Evolutionary conservation across 331 rosid species (phyloP).

Genomic region (Prunus yedoensis): DNA sequence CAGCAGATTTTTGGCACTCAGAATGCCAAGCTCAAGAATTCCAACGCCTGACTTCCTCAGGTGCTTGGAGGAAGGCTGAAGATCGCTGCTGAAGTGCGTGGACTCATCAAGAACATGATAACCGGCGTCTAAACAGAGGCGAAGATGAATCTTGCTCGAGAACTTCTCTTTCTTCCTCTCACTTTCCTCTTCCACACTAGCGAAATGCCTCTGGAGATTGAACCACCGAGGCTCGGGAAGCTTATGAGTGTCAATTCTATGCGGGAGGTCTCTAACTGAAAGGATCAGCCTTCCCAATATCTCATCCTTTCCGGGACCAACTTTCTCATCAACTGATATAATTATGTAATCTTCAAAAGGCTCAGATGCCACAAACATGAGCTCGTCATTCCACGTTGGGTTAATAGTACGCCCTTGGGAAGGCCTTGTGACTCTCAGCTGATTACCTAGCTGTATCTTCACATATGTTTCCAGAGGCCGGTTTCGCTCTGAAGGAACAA

Average conservation of each 20-base stretch:
- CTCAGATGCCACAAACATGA: slow-evolving; percentile 86
- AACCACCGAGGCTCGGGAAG: slow-evolving; percentile 73
- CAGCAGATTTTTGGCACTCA: slow-evolving; percentile 68
- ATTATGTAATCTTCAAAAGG: slow-evolving; percentile 72
- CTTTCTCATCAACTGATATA: slow-evolving; percentile 62
- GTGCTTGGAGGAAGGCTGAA: slow-evolving; percentile 80
- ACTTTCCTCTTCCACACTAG: slow-evolving; percentile 40
- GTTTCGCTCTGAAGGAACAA: slow-evolving; percentile 59
- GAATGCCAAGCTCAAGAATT: slow-evolving; percentile 84
- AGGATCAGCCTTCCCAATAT: slow-evolving; percentile 60
- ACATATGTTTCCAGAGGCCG: slow-evolving; percentile 50
- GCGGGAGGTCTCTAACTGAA: slow-evolving; percentile 49
- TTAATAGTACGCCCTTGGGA: slow-evolving; percentile 36
- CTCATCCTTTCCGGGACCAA: slow-evolving; percentile 59
- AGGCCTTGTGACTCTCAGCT: slow-evolving; percentile 46
- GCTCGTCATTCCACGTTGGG: slow-evolving; percentile 83
- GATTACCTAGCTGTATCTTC: slow-evolving; percentile 60
- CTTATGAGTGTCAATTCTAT: slow-evolving; percentile 51
- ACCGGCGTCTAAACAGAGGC: slow-evolving; percentile 61
- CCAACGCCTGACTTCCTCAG: slow-evolving; percentile 70
- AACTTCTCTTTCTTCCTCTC: slow-evolving; percentile 83
- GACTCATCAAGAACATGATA: slow-evolving; percentile 97
- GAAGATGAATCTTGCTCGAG: slow-evolving; percentile 83
- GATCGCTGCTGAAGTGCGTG: slow-evolving; percentile 88
- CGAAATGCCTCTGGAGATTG: slow-evolving; percentile 57